Evolutionary conservation across 2,329 filamentous ascomycete genomes (phyloP), one percentile per base, ranked within the genome.

Genomic region (Aureobasidium sp.): DNA sequence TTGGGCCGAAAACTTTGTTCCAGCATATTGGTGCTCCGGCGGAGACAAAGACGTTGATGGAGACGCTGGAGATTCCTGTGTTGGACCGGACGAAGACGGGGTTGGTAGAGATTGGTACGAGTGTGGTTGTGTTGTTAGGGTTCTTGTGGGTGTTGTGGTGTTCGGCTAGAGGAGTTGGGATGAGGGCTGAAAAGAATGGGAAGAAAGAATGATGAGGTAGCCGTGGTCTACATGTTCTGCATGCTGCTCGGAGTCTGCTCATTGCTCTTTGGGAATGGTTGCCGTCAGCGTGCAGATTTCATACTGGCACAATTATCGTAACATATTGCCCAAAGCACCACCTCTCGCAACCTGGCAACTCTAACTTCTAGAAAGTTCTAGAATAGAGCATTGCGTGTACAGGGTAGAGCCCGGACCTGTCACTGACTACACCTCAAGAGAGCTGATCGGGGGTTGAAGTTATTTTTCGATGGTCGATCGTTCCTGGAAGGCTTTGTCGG

Each of bases 1-100:
- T 96, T 66, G 81, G 79, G 1, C 77, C 81, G 1, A 77, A 80
- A 45, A 95, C 89, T 0, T 76, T 88, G 64, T 96, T 95, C 66
- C 94, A 90, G 76, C 89, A 96, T 65, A 62, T 76, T 7, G 61
- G 67, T 35, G 69, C 74, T 5, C 54, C 34, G 4, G 19, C 44
- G 8, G 32, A 30, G 16, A 35, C 30, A 38, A 16, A 25, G 57
- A 49, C 16, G 50, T 17, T 53, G 27, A 55, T 61, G 12, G 59
- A 63, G 50, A 57, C 35, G 56, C 59, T 74, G 35, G 52, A 63
- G 16, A 71, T 75, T 27, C 73, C 74, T 1, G 70, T 74, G 32
- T 41, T 76, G 59, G 66, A 74, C 60, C 44, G 66, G 47, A 59
- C 60, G 22, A 60, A 59, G 48, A 61, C 65, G 16, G 57, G 48